Evolutionary conservation across 805 yeast genomes (phyloP).

Genomic region (Priceomyces medius): DNA sequence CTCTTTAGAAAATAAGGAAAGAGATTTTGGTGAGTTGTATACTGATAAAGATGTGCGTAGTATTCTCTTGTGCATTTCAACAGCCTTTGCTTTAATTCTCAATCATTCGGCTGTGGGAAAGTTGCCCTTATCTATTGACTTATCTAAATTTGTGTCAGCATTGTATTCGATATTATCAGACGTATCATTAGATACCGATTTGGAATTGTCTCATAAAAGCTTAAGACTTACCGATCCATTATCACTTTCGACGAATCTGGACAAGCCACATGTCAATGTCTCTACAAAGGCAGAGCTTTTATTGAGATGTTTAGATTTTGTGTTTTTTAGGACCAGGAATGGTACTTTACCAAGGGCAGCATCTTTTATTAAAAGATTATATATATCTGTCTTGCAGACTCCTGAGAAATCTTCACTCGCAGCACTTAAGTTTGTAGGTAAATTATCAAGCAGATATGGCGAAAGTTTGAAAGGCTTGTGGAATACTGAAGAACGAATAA

Average conservation of each 20-base stretch:
- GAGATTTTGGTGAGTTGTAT: constrained; percentile 29
- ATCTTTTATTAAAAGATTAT: constrained; percentile 81
- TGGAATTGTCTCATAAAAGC: constrained; percentile 82
- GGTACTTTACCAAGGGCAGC: constrained; percentile 67
- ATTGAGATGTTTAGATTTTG: constrained; percentile 70
- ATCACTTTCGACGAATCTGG: constrained; percentile 31
- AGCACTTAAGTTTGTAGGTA: constrained; percentile 71
- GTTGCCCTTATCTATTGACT: constrained; percentile 65
- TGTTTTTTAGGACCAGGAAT: constrained; percentile 73
- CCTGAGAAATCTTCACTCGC: constrained; percentile 90
- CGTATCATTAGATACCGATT: constrained; percentile 72
- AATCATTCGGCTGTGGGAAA: constrained; percentile 61
- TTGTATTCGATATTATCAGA: constrained; percentile 69
- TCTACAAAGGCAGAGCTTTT: constrained; percentile 87
- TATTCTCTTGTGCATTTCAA: constrained; percentile 75
- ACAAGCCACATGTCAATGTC: constrained; percentile 75
- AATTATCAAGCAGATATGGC: constrained; percentile 64
- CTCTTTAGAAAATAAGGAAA: constrained; percentile 24
- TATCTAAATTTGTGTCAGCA: constrained; percentile 74
- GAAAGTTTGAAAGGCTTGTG: constrained; percentile 73
- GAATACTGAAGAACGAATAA: constrained; percentile 84
- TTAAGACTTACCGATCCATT: constrained; percentile 80
- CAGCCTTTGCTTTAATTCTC: constrained; percentile 82
- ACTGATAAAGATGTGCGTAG: constrained; percentile 58
- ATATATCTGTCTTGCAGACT: constrained; percentile 63